These are phyloP conservation scores for Crinitomyces ghanaensis DNA, from an alignment of 805 yeast genomes.

Conservation along the genomic window DNA sequence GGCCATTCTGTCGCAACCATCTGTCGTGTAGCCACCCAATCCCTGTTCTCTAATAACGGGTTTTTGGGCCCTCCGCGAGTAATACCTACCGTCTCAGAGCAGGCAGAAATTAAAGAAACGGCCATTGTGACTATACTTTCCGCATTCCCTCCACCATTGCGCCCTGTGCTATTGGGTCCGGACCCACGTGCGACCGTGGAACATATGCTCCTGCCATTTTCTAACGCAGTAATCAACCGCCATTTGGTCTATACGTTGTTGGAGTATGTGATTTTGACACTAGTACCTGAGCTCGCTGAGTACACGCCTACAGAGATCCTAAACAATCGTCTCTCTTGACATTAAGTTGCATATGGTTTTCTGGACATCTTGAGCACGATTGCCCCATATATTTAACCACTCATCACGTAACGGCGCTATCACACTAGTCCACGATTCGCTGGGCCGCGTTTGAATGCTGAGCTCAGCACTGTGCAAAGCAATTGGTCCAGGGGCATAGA, in stretches of 20 bases:
- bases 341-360: too few relatives aligned
- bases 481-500: slow-evolving; percentile 4
- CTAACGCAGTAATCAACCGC: slow-evolving; percentile 21
- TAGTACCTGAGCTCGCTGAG: slow-evolving; percentile 21
- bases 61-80: slow-evolving; percentile 38
- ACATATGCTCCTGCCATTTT: slow-evolving; percentile 18
- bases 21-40: slow-evolving; percentile 26
- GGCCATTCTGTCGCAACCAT: slow-evolving; percentile 16
- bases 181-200: slow-evolving; percentile 13
- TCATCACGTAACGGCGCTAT: too few relatives aligned
- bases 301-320: slow-evolving; percentile 19
- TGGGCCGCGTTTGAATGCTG: too few relatives aligned
- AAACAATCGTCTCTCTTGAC: not conserved
- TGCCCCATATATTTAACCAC: too few relatives aligned
- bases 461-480: slow-evolving; percentile 10
- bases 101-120: slow-evolving; percentile 18
- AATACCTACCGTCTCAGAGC: slow-evolving; percentile 33
- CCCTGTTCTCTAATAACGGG: slow-evolving; percentile 39
- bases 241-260: slow-evolving; percentile 19
- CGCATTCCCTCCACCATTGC: slow-evolving; percentile 12
- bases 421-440: too few relatives aligned
- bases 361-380: too few relatives aligned
- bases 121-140: slow-evolving; percentile 11
- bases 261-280: slow-evolving; percentile 18
- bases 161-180: slow-evolving; percentile 14